A percentile compares a stretch with the other conserved stretches of the same genome.
These are phyloP conservation scores for Aureobasidium sp. DNA, from an alignment of 2,329 filamentous ascomycete genomes.

Conservation along the genomic window DNA sequence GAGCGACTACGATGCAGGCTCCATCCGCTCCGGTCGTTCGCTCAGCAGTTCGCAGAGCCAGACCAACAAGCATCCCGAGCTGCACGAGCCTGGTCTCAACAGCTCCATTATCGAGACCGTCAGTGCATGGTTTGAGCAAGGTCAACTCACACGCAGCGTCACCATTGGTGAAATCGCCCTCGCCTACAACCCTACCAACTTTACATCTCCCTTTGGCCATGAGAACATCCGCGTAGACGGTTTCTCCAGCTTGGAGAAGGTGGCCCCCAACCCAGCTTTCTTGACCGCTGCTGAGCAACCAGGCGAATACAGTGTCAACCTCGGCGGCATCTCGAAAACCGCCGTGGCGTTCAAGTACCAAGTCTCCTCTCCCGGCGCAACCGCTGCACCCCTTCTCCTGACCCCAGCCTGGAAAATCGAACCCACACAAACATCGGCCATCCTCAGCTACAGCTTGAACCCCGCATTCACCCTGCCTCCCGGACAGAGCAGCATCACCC, in stretches of 20 bases:
- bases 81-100: conserved; percentile 72
- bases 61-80: conserved; percentile 68
- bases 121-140: conserved; percentile 74
- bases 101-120: conserved; percentile 87
- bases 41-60: conserved; percentile 60
- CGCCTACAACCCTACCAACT: conserved; percentile 60
- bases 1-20: conserved; percentile 66
- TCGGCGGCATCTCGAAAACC: conserved; percentile 63
- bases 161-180: conserved; percentile 87
- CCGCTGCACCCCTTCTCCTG: conserved; percentile 62
- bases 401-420: conserved; percentile 77
- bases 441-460: conserved; percentile 80
- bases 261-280: conserved; percentile 89
- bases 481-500: conserved; percentile 37
- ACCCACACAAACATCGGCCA: conserved; percentile 74
- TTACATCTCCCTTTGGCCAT: conserved; percentile 34
- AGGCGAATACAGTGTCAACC: conserved; percentile 73
- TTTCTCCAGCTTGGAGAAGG: conserved; percentile 79
- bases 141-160: conserved; percentile 61
- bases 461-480: conserved; percentile 52
- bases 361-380: conserved; percentile 61
- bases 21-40: conserved; percentile 81
- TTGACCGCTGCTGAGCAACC: conserved; percentile 65
- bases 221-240: conserved; percentile 80
- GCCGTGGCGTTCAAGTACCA: conserved; percentile 89